Evolutionary conservation across 768 basidiomycete genomes (phyloP).

Genomic region (Boletus reticuloceps): DNA sequence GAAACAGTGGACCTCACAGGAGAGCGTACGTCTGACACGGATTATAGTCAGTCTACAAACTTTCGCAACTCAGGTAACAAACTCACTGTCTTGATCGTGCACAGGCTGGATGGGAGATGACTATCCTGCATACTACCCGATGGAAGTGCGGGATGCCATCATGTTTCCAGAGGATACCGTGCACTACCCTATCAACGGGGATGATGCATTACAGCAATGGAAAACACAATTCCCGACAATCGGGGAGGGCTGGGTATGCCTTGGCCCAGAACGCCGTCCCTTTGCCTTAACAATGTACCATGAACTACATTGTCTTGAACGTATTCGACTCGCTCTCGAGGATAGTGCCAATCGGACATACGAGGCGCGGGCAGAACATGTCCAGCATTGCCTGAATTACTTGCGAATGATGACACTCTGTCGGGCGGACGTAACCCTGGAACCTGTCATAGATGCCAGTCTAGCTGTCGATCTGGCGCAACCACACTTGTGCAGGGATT

Average conservation of each 20-base stretch:
- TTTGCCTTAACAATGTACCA: slow-evolving; percentile 39
- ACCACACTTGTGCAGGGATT: slow-evolving; percentile 26
- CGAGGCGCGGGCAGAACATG: slow-evolving; percentile 19
- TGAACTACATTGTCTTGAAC: slow-evolving; percentile 36
- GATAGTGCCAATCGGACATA: slow-evolving; percentile 12
- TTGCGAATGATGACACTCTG: slow-evolving; percentile 46
- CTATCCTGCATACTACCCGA: slow-evolving; percentile 25
- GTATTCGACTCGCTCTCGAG: slow-evolving; percentile 25
- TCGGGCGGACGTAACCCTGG: slow-evolving; percentile 46
- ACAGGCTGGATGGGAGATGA: slow-evolving; percentile 28
- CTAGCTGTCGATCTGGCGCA: slow-evolving; percentile 21
- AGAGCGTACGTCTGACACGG: background rate
- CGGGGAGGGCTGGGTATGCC: slow-evolving; percentile 23
- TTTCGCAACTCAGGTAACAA: background rate
- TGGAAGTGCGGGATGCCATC: slow-evolving; percentile 18
- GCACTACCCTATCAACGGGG: slow-evolving; percentile 25
- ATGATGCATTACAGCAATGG: slow-evolving; percentile 21
- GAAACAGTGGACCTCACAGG: background rate
- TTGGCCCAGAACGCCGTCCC: slow-evolving; percentile 28
- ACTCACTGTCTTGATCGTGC: background rate
- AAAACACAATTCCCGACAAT: slow-evolving; percentile 20
- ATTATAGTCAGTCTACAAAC: slow-evolving; percentile 16
- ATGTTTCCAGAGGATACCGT: slow-evolving; percentile 28
- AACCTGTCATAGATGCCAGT: slow-evolving; percentile 31
- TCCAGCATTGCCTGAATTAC: slow-evolving; percentile 49